Evolutionary conservation across 2,329 filamentous ascomycete genomes (phyloP).

Genomic region (Phaeoacremonium minimum): DNA sequence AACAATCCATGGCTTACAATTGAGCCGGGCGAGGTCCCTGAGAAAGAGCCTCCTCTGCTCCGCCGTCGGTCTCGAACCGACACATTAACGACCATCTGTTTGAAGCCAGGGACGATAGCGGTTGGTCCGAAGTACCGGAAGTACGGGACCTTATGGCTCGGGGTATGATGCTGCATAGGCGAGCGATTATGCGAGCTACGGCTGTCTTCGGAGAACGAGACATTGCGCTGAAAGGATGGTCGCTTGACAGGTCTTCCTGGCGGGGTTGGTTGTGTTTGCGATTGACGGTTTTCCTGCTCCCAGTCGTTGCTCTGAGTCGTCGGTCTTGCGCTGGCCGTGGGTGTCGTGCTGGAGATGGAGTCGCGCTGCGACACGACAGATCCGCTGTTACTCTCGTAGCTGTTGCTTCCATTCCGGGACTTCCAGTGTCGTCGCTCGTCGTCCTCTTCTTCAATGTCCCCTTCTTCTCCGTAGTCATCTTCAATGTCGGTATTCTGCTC

Average conservation of each 20-base stretch:
- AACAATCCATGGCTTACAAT: slow-evolving; percentile 14
- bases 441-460: slow-evolving; percentile 28
- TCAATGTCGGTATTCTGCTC: slow-evolving; percentile 16
- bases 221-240: slow-evolving; percentile 20
- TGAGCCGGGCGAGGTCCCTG: slow-evolving; percentile 46
- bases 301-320: slow-evolving; percentile 17
- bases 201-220: slow-evolving; percentile 34
- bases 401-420: slow-evolving; percentile 15
- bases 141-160: slow-evolving; percentile 71
- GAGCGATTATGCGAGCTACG: slow-evolving; percentile 35
- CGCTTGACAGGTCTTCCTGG: slow-evolving; percentile 7
- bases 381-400: slow-evolving; percentile 17
- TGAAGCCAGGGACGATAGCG: slow-evolving; percentile 86
- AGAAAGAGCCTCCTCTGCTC: slow-evolving; percentile 54
- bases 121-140: slow-evolving; percentile 90
- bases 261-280: slow-evolving; percentile 9
- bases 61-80: slow-evolving; percentile 64
- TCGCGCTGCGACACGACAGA: slow-evolving; percentile 11
- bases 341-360: slow-evolving; percentile 13
- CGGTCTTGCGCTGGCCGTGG: slow-evolving; percentile 5
- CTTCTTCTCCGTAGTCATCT: slow-evolving; percentile 23
- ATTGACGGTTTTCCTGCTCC: slow-evolving; percentile 13
- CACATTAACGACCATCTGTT: slow-evolving; percentile 74
- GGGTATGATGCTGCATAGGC: slow-evolving; percentile 42
- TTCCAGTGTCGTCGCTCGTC: slow-evolving; percentile 23